These are phyloP conservation scores for Xylaria sp. DNA, from an alignment of 495 filamentous ascomycete species.

Conservation along the genomic window DNA sequence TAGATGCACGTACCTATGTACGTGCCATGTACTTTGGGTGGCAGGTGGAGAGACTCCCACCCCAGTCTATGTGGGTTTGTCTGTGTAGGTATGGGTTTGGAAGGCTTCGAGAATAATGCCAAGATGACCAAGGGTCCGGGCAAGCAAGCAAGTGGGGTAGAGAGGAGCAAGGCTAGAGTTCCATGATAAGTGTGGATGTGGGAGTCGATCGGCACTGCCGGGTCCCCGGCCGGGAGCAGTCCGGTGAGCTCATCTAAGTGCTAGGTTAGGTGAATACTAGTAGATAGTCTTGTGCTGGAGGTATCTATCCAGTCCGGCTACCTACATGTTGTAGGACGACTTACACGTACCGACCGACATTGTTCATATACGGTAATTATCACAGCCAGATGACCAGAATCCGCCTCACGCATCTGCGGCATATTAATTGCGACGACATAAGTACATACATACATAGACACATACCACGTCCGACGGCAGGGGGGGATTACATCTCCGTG, in stretches of 20 bases:
- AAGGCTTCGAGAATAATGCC: neutral
- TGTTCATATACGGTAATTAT: neutral
- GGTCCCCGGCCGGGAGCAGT: slow-evolving; percentile 2
- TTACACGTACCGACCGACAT: neutral
- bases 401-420: neutral
- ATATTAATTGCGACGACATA: no score
- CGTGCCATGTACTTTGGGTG: neutral
- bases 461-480: no score
- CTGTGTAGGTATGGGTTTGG: no score
- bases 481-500: neutral
- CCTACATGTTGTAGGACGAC: neutral
- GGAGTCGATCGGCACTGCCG: neutral
- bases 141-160: neutral
- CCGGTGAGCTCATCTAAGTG: no score
- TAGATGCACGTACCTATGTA: neutral
- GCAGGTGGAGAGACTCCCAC: neutral
- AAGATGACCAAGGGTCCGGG: neutral
- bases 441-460: no score
- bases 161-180: neutral
- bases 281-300: no score
- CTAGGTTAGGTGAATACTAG: no score
- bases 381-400: neutral
- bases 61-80: no score
- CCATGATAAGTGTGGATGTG: neutral
- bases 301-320: no score